Evolutionary conservation across 208 protist genomes (phyloP).

Genomic region (Trypanosoma brucei): DNA sequence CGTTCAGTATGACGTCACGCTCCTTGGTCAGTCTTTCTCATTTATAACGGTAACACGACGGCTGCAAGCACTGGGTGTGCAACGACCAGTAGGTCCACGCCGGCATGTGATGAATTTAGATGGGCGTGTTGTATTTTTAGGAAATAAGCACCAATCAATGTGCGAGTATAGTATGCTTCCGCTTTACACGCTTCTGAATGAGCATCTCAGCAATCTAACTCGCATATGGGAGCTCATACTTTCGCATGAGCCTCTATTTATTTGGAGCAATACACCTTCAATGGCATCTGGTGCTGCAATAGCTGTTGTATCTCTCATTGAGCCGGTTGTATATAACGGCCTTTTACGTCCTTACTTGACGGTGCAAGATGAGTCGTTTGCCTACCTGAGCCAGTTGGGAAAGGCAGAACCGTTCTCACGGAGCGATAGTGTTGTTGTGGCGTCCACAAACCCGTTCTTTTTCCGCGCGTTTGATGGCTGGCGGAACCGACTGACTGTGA

Average conservation of each 20-base stretch:
- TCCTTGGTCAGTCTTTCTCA: slow-evolving; percentile 60
- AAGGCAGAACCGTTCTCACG: slow-evolving; percentile 57
- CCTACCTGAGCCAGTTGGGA: slow-evolving; percentile 55
- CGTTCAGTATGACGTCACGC: slow-evolving; percentile 61
- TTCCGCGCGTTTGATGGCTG: slow-evolving; percentile 76
- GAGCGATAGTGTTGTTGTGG: slow-evolving; percentile 51
- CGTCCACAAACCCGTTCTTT: slow-evolving; percentile 78
- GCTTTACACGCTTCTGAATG: slow-evolving; percentile 59
- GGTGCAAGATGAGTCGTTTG: slow-evolving; percentile 71
- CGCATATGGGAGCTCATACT: slow-evolving; percentile 81
- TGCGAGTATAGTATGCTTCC: slow-evolving; percentile 49
- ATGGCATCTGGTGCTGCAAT: slow-evolving; percentile 61
- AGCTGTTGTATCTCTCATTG: slow-evolving; percentile 65
- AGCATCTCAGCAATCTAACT: slow-evolving; percentile 72
- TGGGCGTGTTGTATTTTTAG: slow-evolving; percentile 22
- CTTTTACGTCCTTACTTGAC: slow-evolving; percentile 76
- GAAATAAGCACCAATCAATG: slow-evolving; percentile 18
- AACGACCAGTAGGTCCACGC: not conserved
- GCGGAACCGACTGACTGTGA: slow-evolving; percentile 55
- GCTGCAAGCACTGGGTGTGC: slow-evolving; percentile 14
- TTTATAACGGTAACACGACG: slow-evolving; percentile 67
- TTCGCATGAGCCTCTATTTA: slow-evolving; percentile 71
- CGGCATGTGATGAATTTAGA: slow-evolving; percentile 14
- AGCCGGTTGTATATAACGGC: slow-evolving; percentile 69
- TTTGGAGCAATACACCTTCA: slow-evolving; percentile 77